Conservation (phyloP, 1,284 basidiomycete genomes). For the Sporisorium scitamineum region DNA sequence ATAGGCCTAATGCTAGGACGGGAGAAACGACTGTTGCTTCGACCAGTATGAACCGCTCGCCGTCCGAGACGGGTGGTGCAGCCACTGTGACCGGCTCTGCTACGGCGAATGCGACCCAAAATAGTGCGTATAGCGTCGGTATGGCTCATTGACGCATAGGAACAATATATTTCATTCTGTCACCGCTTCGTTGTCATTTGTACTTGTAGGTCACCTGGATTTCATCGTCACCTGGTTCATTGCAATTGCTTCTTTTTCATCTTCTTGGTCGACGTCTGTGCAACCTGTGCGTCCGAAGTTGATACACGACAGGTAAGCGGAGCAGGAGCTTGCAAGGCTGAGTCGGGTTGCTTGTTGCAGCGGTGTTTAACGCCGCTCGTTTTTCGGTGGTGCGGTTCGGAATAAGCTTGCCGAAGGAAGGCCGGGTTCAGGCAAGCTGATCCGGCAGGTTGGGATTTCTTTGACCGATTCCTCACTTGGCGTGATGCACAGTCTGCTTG, state of each 20-base stretch:
- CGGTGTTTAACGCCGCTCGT: too few species aligned
- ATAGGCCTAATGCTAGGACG: slow-evolving; percentile 34
- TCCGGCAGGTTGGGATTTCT: too few species aligned
- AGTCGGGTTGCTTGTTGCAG: too few species aligned
- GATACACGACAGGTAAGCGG: too few species aligned
- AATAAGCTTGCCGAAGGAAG: too few species aligned
- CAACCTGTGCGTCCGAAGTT: too few species aligned
- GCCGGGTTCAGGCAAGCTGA: too few species aligned
- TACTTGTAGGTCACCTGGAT: slow-evolving; percentile 18
- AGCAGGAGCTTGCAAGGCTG: too few species aligned
- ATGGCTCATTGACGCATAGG: slow-evolving; percentile 17
- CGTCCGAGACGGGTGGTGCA: background rate
- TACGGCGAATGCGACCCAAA: background rate
- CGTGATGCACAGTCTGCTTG: too few species aligned
- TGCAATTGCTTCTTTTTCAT: background rate
- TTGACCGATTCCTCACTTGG: too few species aligned
- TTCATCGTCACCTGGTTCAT: slow-evolving; percentile 2
- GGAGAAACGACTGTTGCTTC: slow-evolving; percentile 38
- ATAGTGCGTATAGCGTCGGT: slow-evolving; percentile 15
- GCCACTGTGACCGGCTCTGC: background rate
- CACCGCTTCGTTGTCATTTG: slow-evolving; percentile 8
- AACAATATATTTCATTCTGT: background rate
- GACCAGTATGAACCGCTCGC: slow-evolving; percentile 28
- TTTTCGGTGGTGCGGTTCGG: too few species aligned
- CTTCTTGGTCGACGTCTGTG: too few species aligned